Evolutionary conservation across 202 grass and related monocot species (phyloP), one percentile per base, ranked within the genome.

Genomic region (Schoenoplectus triqueter): DNA sequence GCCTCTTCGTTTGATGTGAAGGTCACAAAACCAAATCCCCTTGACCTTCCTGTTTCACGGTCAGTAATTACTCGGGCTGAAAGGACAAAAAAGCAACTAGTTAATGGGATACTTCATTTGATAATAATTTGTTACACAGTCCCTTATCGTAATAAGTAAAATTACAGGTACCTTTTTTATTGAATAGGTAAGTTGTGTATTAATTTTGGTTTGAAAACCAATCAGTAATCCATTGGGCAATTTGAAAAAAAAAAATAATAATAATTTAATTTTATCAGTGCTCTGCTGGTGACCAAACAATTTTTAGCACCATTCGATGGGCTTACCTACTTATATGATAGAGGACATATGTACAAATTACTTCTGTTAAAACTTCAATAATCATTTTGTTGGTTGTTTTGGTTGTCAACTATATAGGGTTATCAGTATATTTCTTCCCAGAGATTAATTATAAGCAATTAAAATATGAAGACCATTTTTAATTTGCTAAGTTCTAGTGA

Each of bases 11-110:
- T 54, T 41, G 94, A 90, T 57, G 86, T 85, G 84, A 88, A 97
- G 6, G 91, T 94, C 20, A 97, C 91, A 78, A 97, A 97, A 68
- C 90, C 94, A 88, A 97, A 97, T 15, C 91, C 94, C 79, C 94
- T 94, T 9, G 94, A 97, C 61, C 94, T 89, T 62, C 88, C 94
- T 11, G 87, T 88, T 10, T 93, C 92, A 5, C 91, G 89, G 60
- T 97, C 94, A 66, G 66, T 87, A n/a, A 97, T 92, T 70, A 97
- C 71, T 82, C 85, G 91, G 82, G 94, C 91, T 97, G 88, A 89
- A 90, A 20, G 69, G 69, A 83, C 13, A 85, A 85, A 13, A 78
- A n/a, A 88, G 2, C 69, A 74, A 22, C 85, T 80, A 89, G 13
- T 54, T 86, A 70, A 82, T 21, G 13, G 41, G 45, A 62, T 74